These are phyloP conservation scores for Cardamine occulta DNA, from an alignment of 345 rosid species.

Conservation along the genomic window DNA sequence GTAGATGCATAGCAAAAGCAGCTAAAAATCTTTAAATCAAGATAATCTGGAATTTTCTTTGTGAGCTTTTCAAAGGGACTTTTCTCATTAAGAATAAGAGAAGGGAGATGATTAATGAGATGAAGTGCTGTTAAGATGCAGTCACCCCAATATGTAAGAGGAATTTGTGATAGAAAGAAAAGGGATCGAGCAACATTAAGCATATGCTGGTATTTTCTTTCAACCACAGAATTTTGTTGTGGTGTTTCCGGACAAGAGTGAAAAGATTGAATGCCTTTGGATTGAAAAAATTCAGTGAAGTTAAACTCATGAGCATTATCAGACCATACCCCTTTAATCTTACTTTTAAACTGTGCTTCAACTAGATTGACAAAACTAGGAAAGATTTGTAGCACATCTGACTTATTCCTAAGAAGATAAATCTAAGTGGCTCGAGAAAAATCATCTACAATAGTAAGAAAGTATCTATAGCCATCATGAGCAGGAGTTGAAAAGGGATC, in stretches of 20 bases:
- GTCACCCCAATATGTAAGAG: background rate
- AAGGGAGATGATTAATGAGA: background rate
- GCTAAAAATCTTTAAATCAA: background rate
- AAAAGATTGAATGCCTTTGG: background rate
- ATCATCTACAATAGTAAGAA: background rate
- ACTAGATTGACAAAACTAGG: background rate
- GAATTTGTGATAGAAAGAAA: too few relatives aligned
- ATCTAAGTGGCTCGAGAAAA: background rate
- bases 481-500: background rate
- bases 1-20: background rate
- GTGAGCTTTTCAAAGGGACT: background rate
- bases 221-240: background rate
- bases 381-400: background rate
- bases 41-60: background rate
- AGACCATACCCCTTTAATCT: background rate
- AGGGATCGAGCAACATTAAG: too few relatives aligned
- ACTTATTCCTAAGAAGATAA: background rate
- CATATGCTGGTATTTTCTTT: background rate
- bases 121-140: background rate
- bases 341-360: background rate
- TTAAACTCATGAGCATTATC: background rate
- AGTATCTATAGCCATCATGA: background rate
- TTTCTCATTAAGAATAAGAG: rapidly evolving
- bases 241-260: background rate
- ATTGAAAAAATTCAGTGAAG: rapidly evolving